Evolutionary conservation across 2,329 filamentous ascomycete genomes (phyloP).

Genomic region (Venturia nashicola): DNA sequence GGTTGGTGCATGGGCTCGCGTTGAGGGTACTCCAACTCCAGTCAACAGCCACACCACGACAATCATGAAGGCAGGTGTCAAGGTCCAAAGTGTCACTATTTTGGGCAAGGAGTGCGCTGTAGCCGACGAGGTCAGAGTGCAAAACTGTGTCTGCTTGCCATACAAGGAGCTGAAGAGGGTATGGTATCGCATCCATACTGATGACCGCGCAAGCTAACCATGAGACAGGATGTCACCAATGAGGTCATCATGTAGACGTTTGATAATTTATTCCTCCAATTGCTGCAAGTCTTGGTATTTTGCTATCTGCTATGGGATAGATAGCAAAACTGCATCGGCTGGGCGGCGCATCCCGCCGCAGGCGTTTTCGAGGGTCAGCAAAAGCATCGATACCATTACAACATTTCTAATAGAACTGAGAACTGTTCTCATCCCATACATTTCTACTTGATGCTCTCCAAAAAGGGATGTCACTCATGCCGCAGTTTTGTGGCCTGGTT

Average conservation of each 20-base stretch:
- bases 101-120: slow-evolving; percentile 92
- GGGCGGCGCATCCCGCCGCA: background rate
- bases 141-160: slow-evolving; percentile 95
- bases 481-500: no score
- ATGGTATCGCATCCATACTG: slow-evolving; percentile 27
- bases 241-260: slow-evolving; percentile 72
- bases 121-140: slow-evolving; percentile 85
- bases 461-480: background rate
- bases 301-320: background rate
- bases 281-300: background rate
- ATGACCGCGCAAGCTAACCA: slow-evolving; percentile 1
- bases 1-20: slow-evolving; percentile 93
- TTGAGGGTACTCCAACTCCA: slow-evolving; percentile 86
- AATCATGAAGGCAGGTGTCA: slow-evolving; percentile 94
- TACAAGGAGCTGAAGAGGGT: slow-evolving; percentile 97
- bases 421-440: background rate
- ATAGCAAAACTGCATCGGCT: background rate
- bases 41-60: slow-evolving; percentile 82
- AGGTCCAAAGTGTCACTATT: slow-evolving; percentile 97
- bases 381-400: background rate
- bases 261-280: background rate
- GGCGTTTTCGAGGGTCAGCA: background rate
- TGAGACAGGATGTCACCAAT: slow-evolving; percentile 63
- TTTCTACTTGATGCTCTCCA: background rate
- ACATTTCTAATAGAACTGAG: background rate